Evolutionary conservation across 345 rosid species (phyloP), one percentile per base, ranked within the genome.

Genomic region (Luvunga scandens): DNA sequence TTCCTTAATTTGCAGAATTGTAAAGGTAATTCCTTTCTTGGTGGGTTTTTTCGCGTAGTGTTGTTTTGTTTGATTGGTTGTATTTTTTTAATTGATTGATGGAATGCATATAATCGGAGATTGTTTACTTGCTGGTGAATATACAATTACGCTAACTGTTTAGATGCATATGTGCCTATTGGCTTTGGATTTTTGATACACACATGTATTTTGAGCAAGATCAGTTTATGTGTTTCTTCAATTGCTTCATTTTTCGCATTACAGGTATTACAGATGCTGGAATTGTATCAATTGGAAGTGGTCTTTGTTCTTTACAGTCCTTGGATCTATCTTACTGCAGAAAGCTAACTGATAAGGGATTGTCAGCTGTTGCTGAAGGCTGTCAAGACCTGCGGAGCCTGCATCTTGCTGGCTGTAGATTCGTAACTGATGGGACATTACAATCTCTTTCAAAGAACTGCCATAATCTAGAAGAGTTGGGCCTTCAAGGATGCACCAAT

Each of bases 281-380:
- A 34, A 79, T 93, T 91, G 83, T 72, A 28, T 84, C 90, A 36
- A 86, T 96, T 81, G 98, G 97, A 71, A 10, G 73, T 36, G 86
- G 91, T 82, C 92, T 96, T 70, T 80, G 89, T 81, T 86, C 88
- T 67, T 85, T 96, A 7, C 98, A 90, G 84, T 91, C 85, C 74
- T 89, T 96, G 82, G 95, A 96, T 82, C 91, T 90, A n/a, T 92
- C 98, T 6, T 85, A 85, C 75, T 96, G 98, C 85, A 89, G 93
- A 80, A 96, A 91, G 89, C 86, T 96, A 61, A 89, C 94, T 0
- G 98, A 96, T 73, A 89, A 86, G 84, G 99, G 99, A 33, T 80
- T 96, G 56, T 86, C 89, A 25, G 87, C 90, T 50, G 92, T 94
- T 82, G 94, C 98, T 48, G 72, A 84, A 84, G 95, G 97, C 73